Evolutionary conservation across 2,329 filamentous ascomycete genomes (phyloP).

Genomic region (Alternaria triticimaculans): DNA sequence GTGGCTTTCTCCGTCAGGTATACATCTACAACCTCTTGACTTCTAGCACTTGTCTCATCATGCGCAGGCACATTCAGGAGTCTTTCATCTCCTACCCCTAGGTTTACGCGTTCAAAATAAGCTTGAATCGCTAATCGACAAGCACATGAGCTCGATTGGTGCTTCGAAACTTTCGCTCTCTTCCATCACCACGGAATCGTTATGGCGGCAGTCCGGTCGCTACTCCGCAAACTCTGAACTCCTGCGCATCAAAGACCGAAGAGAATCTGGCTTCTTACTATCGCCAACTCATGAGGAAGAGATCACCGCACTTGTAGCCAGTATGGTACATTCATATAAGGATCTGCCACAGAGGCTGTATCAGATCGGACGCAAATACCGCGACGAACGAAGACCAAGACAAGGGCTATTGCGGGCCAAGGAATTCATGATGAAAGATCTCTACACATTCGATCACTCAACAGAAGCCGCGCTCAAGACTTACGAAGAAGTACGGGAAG

Average conservation of each 20-base stretch:
- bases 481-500: slow-evolving; percentile 74
- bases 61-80: slow-evolving; percentile 77
- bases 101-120: slow-evolving; percentile 89
- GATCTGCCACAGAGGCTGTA: slow-evolving; percentile 86
- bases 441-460: slow-evolving; percentile 90
- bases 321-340: slow-evolving; percentile 79
- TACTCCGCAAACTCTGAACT: slow-evolving; percentile 81
- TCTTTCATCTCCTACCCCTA: slow-evolving; percentile 90
- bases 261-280: slow-evolving; percentile 74
- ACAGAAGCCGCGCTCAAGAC: slow-evolving; percentile 74
- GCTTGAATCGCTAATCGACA: slow-evolving; percentile 82
- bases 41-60: slow-evolving; percentile 25
- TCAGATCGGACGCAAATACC: slow-evolving; percentile 92
- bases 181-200: slow-evolving; percentile 79
- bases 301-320: slow-evolving; percentile 81
- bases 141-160: slow-evolving; percentile 82
- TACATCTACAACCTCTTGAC: background rate
- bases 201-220: slow-evolving; percentile 87
- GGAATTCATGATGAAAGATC: slow-evolving; percentile 97
- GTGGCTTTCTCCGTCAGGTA: slow-evolving; percentile 56
- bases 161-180: slow-evolving; percentile 85
- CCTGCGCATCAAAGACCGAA: slow-evolving; percentile 81
- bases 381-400: slow-evolving; percentile 87
- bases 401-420: slow-evolving; percentile 86
- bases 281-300: slow-evolving; percentile 97